These are phyloP conservation scores for Trametes sp. DNA, from an alignment of 1,284 basidiomycete genomes.

Conservation along the genomic window DNA sequence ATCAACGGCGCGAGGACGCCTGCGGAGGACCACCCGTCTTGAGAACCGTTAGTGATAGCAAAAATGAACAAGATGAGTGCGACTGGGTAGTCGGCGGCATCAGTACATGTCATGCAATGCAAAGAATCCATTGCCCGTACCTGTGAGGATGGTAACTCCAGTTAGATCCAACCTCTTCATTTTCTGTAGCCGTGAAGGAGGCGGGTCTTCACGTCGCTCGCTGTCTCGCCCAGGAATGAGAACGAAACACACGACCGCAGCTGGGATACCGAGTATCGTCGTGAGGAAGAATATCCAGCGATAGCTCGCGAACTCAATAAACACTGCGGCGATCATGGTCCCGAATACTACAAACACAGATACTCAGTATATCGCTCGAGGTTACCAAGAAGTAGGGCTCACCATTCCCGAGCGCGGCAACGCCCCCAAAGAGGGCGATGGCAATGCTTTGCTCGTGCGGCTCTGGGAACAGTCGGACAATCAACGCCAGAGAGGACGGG, in stretches of 20 bases:
- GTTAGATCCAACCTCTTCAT: slow-evolving; percentile 48
- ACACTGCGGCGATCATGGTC: slow-evolving; percentile 51
- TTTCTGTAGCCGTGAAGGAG: too few species aligned
- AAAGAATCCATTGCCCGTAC: slow-evolving; percentile 27
- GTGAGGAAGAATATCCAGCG: slow-evolving; percentile 56
- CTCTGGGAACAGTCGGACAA: slow-evolving; percentile 55
- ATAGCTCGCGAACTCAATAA: slow-evolving; percentile 51
- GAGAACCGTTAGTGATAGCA: slow-evolving; percentile 55
- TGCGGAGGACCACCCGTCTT: slow-evolving; percentile 51
- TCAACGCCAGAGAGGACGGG: slow-evolving; percentile 55
- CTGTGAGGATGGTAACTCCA: slow-evolving; percentile 51
- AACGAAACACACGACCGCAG: slow-evolving; percentile 44
- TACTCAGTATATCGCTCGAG: background rate
- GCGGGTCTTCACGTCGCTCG: too few species aligned
- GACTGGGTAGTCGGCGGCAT: slow-evolving; percentile 23
- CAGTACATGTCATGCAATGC: background rate
- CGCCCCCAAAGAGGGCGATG: slow-evolving; percentile 53
- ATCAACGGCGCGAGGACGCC: slow-evolving; percentile 52
- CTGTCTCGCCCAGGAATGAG: slow-evolving; percentile 44
- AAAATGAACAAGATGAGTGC: slow-evolving; percentile 55
- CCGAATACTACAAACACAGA: slow-evolving; percentile 44
- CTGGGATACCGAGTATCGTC: slow-evolving; percentile 47
- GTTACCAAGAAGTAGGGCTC: slow-evolving; percentile 15
- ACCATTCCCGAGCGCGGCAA: slow-evolving; percentile 55
- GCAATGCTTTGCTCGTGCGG: slow-evolving; percentile 53